phyloP scores from a whole-genome alignment of 2,329 filamentous ascomycete genomes.

The Fusarium sp. region DNA sequence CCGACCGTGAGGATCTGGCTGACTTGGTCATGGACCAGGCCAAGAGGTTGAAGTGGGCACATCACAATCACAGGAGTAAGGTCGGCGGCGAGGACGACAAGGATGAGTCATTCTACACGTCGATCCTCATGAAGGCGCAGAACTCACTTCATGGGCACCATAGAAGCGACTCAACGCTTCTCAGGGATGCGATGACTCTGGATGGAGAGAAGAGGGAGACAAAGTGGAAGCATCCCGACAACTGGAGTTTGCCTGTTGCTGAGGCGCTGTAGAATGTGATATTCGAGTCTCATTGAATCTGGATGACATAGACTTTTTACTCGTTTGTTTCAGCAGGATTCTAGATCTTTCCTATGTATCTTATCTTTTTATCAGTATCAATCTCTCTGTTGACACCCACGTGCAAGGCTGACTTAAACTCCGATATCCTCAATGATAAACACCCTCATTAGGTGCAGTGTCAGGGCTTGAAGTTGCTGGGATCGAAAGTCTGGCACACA shows the following conservation, averaged over 20 bases:
- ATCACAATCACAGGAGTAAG: background rate
- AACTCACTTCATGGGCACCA: background rate
- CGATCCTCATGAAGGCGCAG: background rate
- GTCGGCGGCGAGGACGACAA: background rate
- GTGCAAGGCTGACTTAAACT: no score
- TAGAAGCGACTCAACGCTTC: background rate
- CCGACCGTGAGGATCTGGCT: background rate
- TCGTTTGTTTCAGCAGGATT: no score
- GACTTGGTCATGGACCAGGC: constrained; percentile 1
- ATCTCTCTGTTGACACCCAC: no score
- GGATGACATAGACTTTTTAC: no score
- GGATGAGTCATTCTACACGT: constrained; percentile 6
- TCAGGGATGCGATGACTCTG: background rate
- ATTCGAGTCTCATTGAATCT: no score
- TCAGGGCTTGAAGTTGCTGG: no score
- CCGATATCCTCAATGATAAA: no score
- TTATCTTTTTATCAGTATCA: no score
- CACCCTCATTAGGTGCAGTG: no score
- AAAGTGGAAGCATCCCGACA: constrained; percentile 17
- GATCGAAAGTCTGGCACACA: no score
- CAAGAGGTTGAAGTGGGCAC: background rate
- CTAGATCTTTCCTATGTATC: no score
- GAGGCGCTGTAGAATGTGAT: background rate
- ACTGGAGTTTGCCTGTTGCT: constrained; percentile 14
- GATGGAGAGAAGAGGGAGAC: constrained; percentile 11